Evolutionary conservation across 495 filamentous ascomycete genomes (phyloP).

Genomic region (Hyaloscypha finlandica): DNA sequence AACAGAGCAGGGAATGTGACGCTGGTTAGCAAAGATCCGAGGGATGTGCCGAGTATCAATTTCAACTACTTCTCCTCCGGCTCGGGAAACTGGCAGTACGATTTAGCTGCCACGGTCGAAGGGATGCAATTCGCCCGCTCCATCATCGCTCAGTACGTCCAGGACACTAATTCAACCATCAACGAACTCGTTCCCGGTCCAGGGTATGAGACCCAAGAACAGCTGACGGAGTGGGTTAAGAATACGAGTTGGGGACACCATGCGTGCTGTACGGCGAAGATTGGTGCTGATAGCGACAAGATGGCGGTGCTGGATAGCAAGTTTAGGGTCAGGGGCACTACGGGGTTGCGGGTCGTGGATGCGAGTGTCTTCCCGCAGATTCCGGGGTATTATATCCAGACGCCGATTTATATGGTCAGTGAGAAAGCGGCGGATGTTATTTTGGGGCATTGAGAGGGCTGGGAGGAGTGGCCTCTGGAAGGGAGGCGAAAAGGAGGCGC

Average conservation of each 20-base stretch:
- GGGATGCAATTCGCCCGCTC: constrained; percentile 47
- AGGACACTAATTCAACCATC: constrained; percentile 37
- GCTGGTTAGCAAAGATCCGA: constrained; percentile 51
- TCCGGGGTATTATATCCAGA: constrained; percentile 54
- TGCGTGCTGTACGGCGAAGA: constrained; percentile 56
- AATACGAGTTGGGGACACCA: constrained; percentile 61
- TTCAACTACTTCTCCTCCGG: constrained; percentile 51
- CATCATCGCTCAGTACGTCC: constrained; percentile 36
- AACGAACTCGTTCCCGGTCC: constrained; percentile 51
- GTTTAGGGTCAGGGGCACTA: constrained; percentile 57
- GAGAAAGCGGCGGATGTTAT: constrained; percentile 63
- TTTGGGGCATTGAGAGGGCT: constrained; percentile 19
- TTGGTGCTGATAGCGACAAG: constrained; percentile 55
- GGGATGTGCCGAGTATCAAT: constrained; percentile 53
- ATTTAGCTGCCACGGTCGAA: constrained; percentile 50
- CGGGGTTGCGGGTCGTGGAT: constrained; percentile 62
- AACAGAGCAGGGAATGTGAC: constrained; percentile 54
- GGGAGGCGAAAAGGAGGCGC: too few relatives aligned
- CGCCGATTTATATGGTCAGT: constrained; percentile 58
- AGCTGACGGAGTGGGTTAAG: constrained; percentile 50
- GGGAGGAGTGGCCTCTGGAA: too few relatives aligned
- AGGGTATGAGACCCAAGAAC: constrained; percentile 39
- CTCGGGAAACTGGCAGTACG: constrained; percentile 28
- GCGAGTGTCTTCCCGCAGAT: constrained; percentile 59
- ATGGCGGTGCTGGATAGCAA: constrained; percentile 59